Evolutionary conservation across 257 asterid species (phyloP), one percentile per base, ranked within the genome.

Genomic region (Primulina huaijiensis): DNA sequence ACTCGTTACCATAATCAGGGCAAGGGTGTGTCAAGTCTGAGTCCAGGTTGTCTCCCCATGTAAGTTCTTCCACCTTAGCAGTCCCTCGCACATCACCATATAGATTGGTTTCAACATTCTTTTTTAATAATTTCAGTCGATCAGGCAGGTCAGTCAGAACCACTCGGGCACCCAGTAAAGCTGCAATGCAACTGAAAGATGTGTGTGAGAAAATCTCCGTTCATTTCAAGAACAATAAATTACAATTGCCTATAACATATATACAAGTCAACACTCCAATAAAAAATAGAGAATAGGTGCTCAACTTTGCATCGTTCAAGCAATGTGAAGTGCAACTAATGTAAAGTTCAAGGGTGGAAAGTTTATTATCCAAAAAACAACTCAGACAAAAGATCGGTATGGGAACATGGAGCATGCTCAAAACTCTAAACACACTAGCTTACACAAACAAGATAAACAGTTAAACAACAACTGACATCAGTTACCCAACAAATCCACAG

Each of bases 401-500:
- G 6, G 37, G 37, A 33, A 33, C 37, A 27, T 4, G 37, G 37
- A 33, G 37, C 37, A 33, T 6, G 7, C 37, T 4, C 35, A 33
- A 33, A 33, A 4, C 37, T 33, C 37, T 33, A 33, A 33, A 33
- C 4, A 4, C 37, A 33, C 37, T 5, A 33, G 50, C 16, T 38
- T 10, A 38, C 50, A 38, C 12, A 38, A 38, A 38, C 40, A 35
- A 35, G 40, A 35, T 7, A 35, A 35, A 35, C 10, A 27, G 30
- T 8, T 38, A 2, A 37, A 38, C 16, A 38, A 38, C 10, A 38
- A 38, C 16, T 10, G 16, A 38, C 43, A 7, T 37, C 50, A 38
- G 14, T 83, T 89, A 91, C 97, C 97, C 98, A 61, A 81, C 97
- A 75, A 92, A 82, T 77, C 98, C 98, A 80, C 98, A 92, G 77